phyloP scores from a whole-genome alignment of 2,329 filamentous ascomycete genomes.

The Ophiostoma populinum region DNA sequence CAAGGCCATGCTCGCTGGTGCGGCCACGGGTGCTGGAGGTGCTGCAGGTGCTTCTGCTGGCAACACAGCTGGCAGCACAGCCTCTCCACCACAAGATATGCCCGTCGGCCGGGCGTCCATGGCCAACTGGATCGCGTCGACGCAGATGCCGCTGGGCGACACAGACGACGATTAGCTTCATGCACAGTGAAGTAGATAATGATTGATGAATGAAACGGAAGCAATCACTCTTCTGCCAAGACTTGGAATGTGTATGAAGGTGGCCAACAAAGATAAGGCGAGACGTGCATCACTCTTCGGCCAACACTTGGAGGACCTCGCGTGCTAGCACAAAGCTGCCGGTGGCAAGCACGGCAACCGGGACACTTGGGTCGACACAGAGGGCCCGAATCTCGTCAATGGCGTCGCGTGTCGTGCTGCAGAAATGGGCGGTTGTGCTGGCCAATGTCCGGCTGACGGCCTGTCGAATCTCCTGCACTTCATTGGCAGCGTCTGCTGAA shows the following conservation, averaged over 20 bases:
- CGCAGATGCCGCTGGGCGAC: slow-evolving; percentile 36
- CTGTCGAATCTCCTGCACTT: not conserved
- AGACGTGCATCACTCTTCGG: too few species aligned
- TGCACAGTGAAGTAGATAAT: not conserved
- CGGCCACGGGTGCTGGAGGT: slow-evolving; percentile 15
- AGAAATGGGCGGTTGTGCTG: slow-evolving; percentile 18
- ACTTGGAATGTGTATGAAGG: too few species aligned
- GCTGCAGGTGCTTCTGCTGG: slow-evolving; percentile 5
- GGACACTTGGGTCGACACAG: slow-evolving; percentile 3
- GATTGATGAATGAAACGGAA: not conserved
- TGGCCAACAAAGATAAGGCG: too few species aligned
- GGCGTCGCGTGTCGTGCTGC: slow-evolving; percentile 38
- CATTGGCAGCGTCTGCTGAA: slow-evolving; percentile 3
- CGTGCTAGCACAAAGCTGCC: slow-evolving; percentile 32
- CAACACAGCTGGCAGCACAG: slow-evolving; percentile 8
- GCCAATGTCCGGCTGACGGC: slow-evolving; percentile 3
- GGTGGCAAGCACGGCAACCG: slow-evolving; percentile 25
- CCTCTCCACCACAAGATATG: slow-evolving; percentile 13
- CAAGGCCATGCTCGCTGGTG: slow-evolving; percentile 12
- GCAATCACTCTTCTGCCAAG: slow-evolving; percentile 9
- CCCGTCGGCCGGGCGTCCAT: slow-evolving; percentile 49
- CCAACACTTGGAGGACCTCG: slow-evolving; percentile 17
- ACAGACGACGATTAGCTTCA: too few species aligned
- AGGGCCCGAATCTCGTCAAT: slow-evolving; percentile 28
- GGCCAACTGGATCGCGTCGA: slow-evolving; percentile 73